Base-by-base conservation (phyloP, 306 rosid genomes). In the Gastrolobium bilobum region DNA sequence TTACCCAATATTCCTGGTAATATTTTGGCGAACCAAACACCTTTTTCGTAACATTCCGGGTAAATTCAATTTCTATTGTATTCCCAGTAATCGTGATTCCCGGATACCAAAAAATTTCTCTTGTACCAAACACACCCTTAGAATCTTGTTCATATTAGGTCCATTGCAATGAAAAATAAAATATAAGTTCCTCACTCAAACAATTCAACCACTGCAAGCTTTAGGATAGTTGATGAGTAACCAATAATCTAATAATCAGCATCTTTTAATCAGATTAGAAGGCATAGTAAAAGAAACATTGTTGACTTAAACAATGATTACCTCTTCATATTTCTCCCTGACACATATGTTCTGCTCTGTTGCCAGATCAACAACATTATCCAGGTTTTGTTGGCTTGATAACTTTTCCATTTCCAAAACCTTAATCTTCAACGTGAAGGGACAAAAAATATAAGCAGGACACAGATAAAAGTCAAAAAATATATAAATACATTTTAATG, bases 301-400 rank as follows among this genome's bases (percentile, higher is more conserved):
- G 40, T 75, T 70, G 67, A 48, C 52, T 79, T 59, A 75, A 79
- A 64, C 46, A 37, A 42, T 51, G 48, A 81, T 79, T 82, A 95
- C 99, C 97, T 95, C 90, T 48, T 86, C 89, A 69, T 77, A 86
- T 84, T 88, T 91, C 81, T 92, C 89, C 77, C 73, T 72, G 63
- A 90, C 90, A 51, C 88, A 84, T 59, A 86, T 74, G 61, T 87
- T 90, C 80, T 91, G 99, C 88, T 89, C 84, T 1, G 94, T 87
- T 67, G 91, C 96, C 65, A 91, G 82, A 79, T 92, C 92, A 86
- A 86, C 91, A 54, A 91, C 86, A 77, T 80, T 84, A 81, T 91
- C 90, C 76, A 95, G 82, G 86, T 85, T 92, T 68, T 85, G 85
- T 85, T 91, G 90, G 87, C 92, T 92, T 46, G 97, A 95, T 72